A percentile compares a stretch with the other conserved stretches of the same genome.
phyloP scores from a whole-genome alignment of 176 grass and related monocot genomes.

The Melocanna baccifera region DNA sequence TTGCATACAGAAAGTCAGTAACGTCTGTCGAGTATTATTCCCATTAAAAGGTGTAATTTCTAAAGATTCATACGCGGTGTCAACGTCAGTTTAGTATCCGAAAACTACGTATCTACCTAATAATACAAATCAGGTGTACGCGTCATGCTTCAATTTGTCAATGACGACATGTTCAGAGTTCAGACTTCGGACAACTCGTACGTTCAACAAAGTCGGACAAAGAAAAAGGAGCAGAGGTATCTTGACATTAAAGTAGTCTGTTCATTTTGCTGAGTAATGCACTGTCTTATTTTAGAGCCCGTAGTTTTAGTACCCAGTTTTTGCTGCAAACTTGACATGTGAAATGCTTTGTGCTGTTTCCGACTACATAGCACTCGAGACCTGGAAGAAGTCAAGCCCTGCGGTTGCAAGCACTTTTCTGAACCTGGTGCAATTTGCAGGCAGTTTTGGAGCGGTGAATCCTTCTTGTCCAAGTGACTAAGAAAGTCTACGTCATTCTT shows the following conservation, averaged over 20 bases:
- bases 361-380: neutral
- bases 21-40: neutral
- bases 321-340: slow-evolving; percentile 9
- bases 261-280: neutral
- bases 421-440: neutral
- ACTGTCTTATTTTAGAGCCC: neutral
- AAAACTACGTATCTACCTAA: slow-evolving; percentile 27
- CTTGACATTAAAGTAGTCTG: neutral
- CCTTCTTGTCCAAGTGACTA: neutral
- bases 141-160: slow-evolving; percentile 19
- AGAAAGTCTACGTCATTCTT: neutral
- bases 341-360: neutral
- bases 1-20: neutral
- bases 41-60: neutral
- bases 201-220: slow-evolving; percentile 41
- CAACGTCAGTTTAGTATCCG: slow-evolving; percentile 20
- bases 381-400: slow-evolving; percentile 31
- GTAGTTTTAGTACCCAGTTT: neutral
- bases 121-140: neutral
- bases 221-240: neutral
- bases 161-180: slow-evolving; percentile 22
- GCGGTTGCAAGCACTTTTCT: neutral
- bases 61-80: neutral
- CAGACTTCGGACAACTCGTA: slow-evolving; percentile 2
- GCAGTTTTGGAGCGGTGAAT: neutral